phyloP scores from a whole-genome alignment of 441 rosid species.

The Populus tomentosa region DNA sequence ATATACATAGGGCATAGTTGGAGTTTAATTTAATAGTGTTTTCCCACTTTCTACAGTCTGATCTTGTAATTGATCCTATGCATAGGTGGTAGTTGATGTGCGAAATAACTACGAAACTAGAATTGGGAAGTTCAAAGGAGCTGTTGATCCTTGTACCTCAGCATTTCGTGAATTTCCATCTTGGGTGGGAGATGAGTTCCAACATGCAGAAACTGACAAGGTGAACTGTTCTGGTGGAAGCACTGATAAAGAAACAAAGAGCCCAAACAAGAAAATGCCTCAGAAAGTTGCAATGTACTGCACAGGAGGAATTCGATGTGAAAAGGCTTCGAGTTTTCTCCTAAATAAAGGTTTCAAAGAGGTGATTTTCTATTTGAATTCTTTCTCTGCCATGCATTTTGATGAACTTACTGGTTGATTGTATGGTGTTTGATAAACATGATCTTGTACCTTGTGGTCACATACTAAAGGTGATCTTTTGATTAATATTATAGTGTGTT shows the following conservation, averaged over 20 bases:
- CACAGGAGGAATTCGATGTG: no score
- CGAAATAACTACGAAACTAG: constrained; percentile 86
- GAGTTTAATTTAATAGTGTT: not conserved
- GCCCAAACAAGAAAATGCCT: no score
- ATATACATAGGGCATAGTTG: not conserved
- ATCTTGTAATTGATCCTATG: not conserved
- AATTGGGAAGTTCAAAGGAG: constrained; percentile 93
- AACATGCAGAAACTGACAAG: constrained; percentile 42
- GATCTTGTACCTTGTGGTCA: not conserved
- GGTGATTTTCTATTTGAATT: constrained; percentile 34
- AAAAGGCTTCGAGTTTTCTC: constrained; percentile 91
- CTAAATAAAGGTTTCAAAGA: constrained; percentile 76
- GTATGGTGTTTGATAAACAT: no score
- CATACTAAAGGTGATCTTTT: not conserved
- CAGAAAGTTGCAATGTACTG: no score
- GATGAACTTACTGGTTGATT: not conserved
- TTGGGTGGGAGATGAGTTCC: constrained; percentile 74
- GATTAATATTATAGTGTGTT: not conserved
- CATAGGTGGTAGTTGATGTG: constrained; percentile 84
- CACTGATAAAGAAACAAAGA: no score
- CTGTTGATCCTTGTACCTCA: constrained; percentile 77
- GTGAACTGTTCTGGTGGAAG: no score
- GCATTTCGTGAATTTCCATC: constrained; percentile 86
- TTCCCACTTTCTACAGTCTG: not conserved
- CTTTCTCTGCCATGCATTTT: not conserved